Conservation (phyloP, 257 asterid species). For the Plantago elongata region DNA sequence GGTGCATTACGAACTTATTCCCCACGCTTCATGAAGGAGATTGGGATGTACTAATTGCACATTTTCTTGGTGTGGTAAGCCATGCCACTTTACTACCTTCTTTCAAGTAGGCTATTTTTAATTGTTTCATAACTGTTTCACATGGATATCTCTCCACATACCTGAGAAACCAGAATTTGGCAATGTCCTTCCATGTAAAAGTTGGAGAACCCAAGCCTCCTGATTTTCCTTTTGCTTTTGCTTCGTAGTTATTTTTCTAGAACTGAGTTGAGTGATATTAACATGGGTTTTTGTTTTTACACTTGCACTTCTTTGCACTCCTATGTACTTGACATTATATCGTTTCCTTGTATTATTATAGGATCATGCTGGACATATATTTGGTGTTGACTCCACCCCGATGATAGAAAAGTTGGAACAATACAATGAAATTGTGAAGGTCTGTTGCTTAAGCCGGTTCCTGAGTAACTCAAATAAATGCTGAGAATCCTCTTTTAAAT, state of each 20-base stretch:
- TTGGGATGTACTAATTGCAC: conserved; percentile 96
- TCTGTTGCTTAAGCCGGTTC: conserved; percentile 23
- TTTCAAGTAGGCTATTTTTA: conserved; percentile 1
- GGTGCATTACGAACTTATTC: conserved; percentile 72
- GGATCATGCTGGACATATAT: conserved; percentile 99
- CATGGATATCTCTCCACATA: neutral
- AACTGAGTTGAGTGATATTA: neutral
- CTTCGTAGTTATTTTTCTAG: neutral
- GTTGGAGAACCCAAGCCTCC: conserved; percentile 5
- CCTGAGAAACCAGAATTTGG: conserved; percentile 1
- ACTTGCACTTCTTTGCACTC: neutral
- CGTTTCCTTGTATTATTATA: conserved; percentile 24
- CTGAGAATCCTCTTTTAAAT: neutral
- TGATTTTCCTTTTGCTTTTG: neutral
- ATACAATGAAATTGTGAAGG: conserved; percentile 74
- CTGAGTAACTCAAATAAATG: conserved; percentile 14
- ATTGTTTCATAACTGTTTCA: conserved; percentile 6
- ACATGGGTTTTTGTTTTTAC: neutral
- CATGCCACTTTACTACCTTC: conserved; percentile 8
- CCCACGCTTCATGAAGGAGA: conserved; percentile 68
- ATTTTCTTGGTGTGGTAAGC: conserved; percentile 95
- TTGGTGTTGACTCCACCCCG: conserved; percentile 80
- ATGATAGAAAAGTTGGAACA: conserved; percentile 87
- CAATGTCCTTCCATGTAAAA: conserved; percentile 7
- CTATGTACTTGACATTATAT: neutral